Evolutionary conservation across 345 rosid genomes (phyloP), one percentile per base, ranked within the genome.

Genomic region (Brassica cretica): DNA sequence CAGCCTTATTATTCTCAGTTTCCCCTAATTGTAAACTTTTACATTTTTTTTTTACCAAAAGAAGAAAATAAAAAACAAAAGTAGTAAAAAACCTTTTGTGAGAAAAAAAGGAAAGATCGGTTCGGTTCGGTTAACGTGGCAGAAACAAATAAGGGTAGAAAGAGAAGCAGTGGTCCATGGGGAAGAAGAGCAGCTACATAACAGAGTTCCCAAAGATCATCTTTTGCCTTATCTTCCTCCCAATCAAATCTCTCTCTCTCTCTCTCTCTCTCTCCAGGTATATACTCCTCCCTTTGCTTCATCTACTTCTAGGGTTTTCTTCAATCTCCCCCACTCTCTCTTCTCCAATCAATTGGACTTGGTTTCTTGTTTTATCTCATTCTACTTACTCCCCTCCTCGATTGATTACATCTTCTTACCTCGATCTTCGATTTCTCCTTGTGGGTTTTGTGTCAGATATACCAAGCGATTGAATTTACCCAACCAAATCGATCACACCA

Each of bases 191-290:
- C 62, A 77, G 81, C 77, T 72, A 72, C 82, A 61, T 35, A 63
- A 49, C 72, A 44, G 70, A 77, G 65, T 64, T 12, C 33, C 59
- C 30, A 58, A 44, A 77, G 25, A 72, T 72, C 82, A 55, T 73
- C 64, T 78, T 78, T 61, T 73, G 58, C 82, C 82, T 78, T 78
- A 78, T 78, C 81, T 78, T 78, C 77, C 51, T 44, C 77, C 39
- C 1, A 27, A 56, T 2, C 73, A 32, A 32, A 66, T 44, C 51
- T 41, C 37, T 2, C 46, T 2, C 12, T 63, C 59, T 44, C 51
- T 41, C 37, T 2, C 46, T 2, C 12, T 63, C 59, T 64, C 12
- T 16, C 8, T 63, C 41, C 67, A 77, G 81, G 81, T 77, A 71
- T 77, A 71, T 64, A 70, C 39, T 64, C n/a, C 66, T 64, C 64